A percentile compares a stretch with the other conserved stretches of the same genome.
These are phyloP conservation scores for Acacia acuminata DNA, from an alignment of 306 rosid species.

Conservation along the genomic window DNA sequence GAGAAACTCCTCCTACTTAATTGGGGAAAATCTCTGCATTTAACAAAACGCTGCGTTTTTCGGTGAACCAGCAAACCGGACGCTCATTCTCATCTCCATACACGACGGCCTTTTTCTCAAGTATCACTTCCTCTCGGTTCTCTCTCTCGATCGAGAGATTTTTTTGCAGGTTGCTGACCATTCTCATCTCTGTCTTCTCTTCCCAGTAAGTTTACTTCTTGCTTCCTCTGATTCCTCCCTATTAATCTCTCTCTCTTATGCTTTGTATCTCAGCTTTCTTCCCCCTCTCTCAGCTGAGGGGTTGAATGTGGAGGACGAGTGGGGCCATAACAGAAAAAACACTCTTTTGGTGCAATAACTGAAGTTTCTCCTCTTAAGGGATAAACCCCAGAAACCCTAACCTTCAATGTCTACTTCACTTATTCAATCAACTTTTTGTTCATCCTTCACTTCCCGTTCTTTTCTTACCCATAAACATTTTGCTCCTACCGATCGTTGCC, in stretches of 20 bases:
- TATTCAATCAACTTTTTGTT: slow-evolving; percentile 31
- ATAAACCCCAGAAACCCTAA: not conserved
- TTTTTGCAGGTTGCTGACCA: not conserved
- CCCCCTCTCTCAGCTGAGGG: not conserved
- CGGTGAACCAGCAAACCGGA: no score
- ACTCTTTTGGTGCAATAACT: no score
- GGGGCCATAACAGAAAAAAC: not conserved
- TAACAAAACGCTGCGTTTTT: no score
- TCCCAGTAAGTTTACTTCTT: not conserved
- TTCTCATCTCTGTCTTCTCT: not conserved
- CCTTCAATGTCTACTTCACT: slow-evolving; percentile 42
- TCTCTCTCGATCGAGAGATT: no score
- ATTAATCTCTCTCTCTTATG: not conserved
- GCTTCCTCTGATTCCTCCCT: not conserved
- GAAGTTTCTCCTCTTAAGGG: no score
- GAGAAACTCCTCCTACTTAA: no score
- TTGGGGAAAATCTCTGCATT: no score
- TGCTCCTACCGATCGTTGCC: not conserved
- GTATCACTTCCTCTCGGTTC: no score
- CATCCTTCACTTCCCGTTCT: slow-evolving; percentile 6
- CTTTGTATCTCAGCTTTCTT: not conserved
- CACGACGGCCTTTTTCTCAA: no score
- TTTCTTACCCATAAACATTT: slow-evolving; percentile 15
- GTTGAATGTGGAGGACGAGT: not conserved
- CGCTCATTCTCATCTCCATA: no score